Percentiles rank a stretch among this genome's conserved stretches.
Evolutionary conservation across 1,284 basidiomycete genomes (phyloP).

Genomic region (Hymenochaete sp.): DNA sequence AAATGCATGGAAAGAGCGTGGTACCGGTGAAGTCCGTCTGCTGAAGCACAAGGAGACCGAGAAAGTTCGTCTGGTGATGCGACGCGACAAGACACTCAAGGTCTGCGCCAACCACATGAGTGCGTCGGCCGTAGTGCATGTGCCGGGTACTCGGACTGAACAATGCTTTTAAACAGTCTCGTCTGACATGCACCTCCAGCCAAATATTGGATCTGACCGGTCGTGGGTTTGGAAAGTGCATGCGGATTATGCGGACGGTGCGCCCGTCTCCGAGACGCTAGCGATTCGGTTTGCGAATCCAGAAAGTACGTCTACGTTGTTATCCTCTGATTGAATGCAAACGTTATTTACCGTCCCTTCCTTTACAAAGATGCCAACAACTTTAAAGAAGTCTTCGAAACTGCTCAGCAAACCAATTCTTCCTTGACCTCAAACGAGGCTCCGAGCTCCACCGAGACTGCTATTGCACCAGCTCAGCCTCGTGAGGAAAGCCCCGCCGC

Average conservation of each 20-base stretch:
- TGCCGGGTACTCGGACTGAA: neutral
- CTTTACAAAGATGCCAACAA: conserved; percentile 64
- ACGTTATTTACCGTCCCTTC: conserved; percentile 12
- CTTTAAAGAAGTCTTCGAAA: conserved; percentile 85
- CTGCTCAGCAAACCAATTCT: conserved; percentile 69
- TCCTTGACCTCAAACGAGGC: conserved; percentile 25
- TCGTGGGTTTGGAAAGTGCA: conserved; percentile 99
- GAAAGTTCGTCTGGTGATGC: conserved; percentile 97
- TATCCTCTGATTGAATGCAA: conserved; percentile 11
- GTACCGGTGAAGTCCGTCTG: conserved; percentile 87
- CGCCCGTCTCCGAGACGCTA: conserved; percentile 86
- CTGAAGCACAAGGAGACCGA: conserved; percentile 82
- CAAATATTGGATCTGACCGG: conserved; percentile 98
- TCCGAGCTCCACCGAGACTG: conserved; percentile 26
- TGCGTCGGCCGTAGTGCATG: conserved; percentile 38
- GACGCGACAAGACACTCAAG: conserved; percentile 99
- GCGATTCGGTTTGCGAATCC: conserved; percentile 98
- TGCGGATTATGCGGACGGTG: conserved; percentile 89
- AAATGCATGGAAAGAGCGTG: conserved; percentile 96
- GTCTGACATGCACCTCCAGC: conserved; percentile 88
- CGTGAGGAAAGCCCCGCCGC: conserved; percentile 23
- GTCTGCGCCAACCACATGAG: conserved; percentile 98
- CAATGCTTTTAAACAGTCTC: conserved; percentile 48
- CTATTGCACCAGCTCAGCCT: conserved; percentile 21
- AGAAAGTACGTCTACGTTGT: conserved; percentile 64